Evolutionary conservation across 2,329 filamentous ascomycete species (phyloP).

Genomic region (Neocucurbitaria cava): DNA sequence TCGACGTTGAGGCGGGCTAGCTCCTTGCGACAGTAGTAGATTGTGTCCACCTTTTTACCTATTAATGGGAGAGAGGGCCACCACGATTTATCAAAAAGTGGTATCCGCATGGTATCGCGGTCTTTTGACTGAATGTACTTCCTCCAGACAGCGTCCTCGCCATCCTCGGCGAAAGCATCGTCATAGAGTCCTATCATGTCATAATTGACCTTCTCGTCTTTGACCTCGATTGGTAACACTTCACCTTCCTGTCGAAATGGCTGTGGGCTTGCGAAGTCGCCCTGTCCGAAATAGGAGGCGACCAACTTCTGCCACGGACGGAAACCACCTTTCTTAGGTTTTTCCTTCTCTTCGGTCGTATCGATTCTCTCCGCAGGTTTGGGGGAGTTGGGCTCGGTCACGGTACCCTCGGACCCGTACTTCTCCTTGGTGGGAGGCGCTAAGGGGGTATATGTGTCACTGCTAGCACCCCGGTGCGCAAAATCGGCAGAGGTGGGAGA

Average conservation of each 20-base stretch:
- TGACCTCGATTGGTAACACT: conserved; percentile 42
- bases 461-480: conserved; percentile 33
- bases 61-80: conserved; percentile 79
- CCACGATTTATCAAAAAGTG: conserved; percentile 64
- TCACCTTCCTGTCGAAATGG: conserved; percentile 50
- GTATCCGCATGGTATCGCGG: conserved; percentile 82
- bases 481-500: conserved; percentile 41
- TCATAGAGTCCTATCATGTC: conserved; percentile 40
- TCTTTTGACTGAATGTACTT: conserved; percentile 82
- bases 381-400: conserved; percentile 32
- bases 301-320: conserved; percentile 33
- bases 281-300: conserved; percentile 25
- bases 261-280: conserved; percentile 53
- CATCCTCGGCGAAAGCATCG: conserved; percentile 38
- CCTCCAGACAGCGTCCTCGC: conserved; percentile 70
- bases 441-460: conserved; percentile 42
- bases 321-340: conserved; percentile 22
- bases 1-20: conserved; percentile 87
- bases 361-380: conserved; percentile 22
- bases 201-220: conserved; percentile 38
- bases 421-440: conserved; percentile 32
- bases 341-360: conserved; percentile 25
- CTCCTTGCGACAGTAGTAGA: conserved; percentile 88
- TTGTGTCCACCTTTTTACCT: conserved; percentile 92
- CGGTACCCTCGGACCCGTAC: conserved; percentile 26